Evolutionary conservation across 305 asterid species (phyloP).

Genomic region (Rubia tinctorum): DNA sequence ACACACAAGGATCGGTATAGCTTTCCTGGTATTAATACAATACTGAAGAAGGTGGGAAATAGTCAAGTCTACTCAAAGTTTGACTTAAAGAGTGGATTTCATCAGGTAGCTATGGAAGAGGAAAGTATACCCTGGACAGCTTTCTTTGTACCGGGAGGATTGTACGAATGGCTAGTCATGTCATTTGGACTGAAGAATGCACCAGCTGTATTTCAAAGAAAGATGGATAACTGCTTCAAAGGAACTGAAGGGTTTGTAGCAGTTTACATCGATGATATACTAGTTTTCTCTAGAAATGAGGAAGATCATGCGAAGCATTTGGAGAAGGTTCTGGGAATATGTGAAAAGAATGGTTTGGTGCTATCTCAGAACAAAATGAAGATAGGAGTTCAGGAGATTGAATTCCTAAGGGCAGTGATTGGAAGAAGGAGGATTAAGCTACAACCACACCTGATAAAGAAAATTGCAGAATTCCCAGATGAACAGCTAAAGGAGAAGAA

Average conservation of each 20-base stretch:
- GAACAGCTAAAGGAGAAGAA: too few relatives aligned
- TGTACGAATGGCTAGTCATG: neutral
- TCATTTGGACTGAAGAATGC: neutral
- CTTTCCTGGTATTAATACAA: too few relatives aligned
- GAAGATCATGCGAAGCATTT: neutral
- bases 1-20: too few relatives aligned
- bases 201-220: neutral
- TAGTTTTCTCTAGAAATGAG: neutral
- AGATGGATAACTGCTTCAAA: neutral
- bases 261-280: neutral
- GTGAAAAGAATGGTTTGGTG: neutral
- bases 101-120: neutral
- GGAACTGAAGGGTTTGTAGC: neutral
- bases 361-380: neutral
- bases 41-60: too few relatives aligned
- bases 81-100: slow-evolving; percentile 3
- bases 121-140: neutral
- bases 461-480: too few relatives aligned
- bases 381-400: too few relatives aligned
- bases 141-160: neutral
- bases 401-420: too few relatives aligned
- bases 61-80: slow-evolving; percentile 7
- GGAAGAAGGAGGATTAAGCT: too few relatives aligned
- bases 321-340: neutral
- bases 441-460: too few relatives aligned